Evolutionary conservation across 164 flowering plant species (phyloP).

Genomic region (Nymphaea colorata): DNA sequence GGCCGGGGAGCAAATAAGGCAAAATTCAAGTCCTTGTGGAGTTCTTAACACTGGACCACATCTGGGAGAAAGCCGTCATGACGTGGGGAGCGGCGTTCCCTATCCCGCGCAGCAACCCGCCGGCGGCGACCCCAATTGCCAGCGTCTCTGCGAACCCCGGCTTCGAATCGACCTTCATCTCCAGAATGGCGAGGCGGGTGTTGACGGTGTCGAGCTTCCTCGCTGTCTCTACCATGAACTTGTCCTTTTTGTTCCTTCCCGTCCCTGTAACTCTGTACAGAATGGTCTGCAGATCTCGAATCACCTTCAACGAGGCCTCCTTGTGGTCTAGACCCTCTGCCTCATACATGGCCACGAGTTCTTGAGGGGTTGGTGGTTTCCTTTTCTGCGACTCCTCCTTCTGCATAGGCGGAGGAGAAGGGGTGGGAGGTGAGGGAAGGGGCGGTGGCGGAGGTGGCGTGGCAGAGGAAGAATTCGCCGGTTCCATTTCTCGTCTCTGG

Average conservation of each 20-base stretch:
- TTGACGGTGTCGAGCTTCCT: constrained; percentile 43
- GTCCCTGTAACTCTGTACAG: constrained; percentile 28
- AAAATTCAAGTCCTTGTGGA: constrained; percentile 5
- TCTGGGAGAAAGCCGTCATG: constrained; percentile 23
- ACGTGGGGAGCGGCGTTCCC: constrained; percentile 34
- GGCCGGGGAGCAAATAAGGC: too few relatives aligned
- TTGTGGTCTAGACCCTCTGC: constrained; percentile 46
- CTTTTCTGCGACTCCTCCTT: constrained; percentile 9
- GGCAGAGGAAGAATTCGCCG: background rate
- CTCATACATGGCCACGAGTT: constrained; percentile 62
- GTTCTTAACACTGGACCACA: constrained; percentile 32
- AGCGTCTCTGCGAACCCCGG: constrained; percentile 45
- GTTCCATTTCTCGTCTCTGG: background rate
- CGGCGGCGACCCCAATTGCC: constrained; percentile 57
- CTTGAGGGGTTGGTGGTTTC: constrained; percentile 44
- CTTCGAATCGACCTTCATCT: constrained; percentile 62
- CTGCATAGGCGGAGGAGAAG: constrained; percentile 3
- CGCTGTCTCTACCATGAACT: constrained; percentile 22
- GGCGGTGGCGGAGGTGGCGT: background rate
- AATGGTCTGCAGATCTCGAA: constrained; percentile 57
- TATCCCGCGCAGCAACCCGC: constrained; percentile 26
- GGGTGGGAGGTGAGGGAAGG: background rate
- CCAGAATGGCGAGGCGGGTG: constrained; percentile 44
- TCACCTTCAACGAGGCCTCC: constrained; percentile 61
- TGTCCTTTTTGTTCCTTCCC: constrained; percentile 25